Evolutionary conservation across 768 basidiomycete genomes (phyloP), one percentile per base, ranked within the genome.

Genomic region (Boletales sp.): DNA sequence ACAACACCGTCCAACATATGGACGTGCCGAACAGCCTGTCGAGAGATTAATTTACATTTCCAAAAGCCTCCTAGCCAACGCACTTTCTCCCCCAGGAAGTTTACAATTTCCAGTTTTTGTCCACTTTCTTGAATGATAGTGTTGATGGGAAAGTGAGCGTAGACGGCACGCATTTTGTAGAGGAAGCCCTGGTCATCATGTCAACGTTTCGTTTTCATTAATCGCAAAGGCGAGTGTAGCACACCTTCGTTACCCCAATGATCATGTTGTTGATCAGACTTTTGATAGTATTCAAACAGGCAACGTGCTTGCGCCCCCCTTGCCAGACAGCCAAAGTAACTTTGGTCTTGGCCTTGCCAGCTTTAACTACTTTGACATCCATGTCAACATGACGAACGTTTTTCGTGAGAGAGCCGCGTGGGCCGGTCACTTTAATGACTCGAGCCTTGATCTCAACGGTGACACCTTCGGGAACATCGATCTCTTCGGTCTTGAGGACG

Each of bases 91-190:
- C 93, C 92, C 67, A 94, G 75, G 75, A 95, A 94, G 74, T 94
- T 95, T 57, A 94, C 87, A 70, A 96, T 95, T 70, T 95, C 94
- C 41, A 94, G 72, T 42, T 81, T 70, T 35, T 64, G 69, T 46
- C 89, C 91, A 52, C 70, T 70, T 8, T 89, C 83, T 69, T 89
- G 85, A 63, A 95, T 90, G 70, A 96, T 95, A 69, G 87, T 87
- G 79, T 99, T 99, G 81, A 99, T 96, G 54, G 96, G 96, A 80
- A 99, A 99, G 79, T 99, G 96, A 62, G 96, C 96, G 67, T 98
- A 99, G 46, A 99, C 96, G 25, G 93, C 82, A 61, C 94, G 91
- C 95, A 99, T 97, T 87, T 98, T 99, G 83, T 99, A 99, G 62
- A 85, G 84, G 85, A 98, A 99, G 55, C 96, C 96, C 94, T 94